Evolutionary conservation across 1,284 basidiomycete genomes (phyloP), one percentile per base, ranked within the genome.

Genomic region (Peniophora sp.): DNA sequence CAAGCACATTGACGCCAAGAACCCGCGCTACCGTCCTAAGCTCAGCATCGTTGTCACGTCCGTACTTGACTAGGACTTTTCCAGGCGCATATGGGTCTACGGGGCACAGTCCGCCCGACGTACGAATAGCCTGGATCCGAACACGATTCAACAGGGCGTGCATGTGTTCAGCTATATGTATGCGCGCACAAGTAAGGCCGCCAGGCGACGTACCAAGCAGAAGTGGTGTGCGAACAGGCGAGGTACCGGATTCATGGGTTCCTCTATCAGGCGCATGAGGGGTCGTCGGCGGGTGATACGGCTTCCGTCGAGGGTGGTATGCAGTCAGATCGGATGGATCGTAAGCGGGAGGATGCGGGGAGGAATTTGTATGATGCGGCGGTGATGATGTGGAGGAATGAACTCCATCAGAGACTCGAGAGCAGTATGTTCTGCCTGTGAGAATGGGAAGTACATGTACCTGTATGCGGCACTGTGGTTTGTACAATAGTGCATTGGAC

Each of bases 121-220:
- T 88, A 87, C 59, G 64, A 83, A 79, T 59, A 64, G 56, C 2
- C 69, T 90, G 27, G 68, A 68, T 6, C 79, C 83, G 0, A 83
- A 92, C 60, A 78, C 79, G 34, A 67, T 88, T 15, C 85, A 88
- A 58, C 74, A 83, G 54, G 83, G 83, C 8, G 77, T 81, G 1
- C 74, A 90, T 58, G 70, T 77, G 43, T 63, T 71, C 12, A 80
- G 79, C 57, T 87, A 89, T 56, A 68, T 85, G 10, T 90, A 85
- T 57, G 85, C 81, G 9, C 76, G 86, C 3, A 85, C 88, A 1
- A 89, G 86, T 5, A 84, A 84, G 62, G 82, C 85, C 0, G 87
- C 89, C 48, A 87, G 84, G 75, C 86, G 0, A 86, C 85, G 0
- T 88, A 88, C 61, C 87, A 87, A 55, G 83, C 85, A 14, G 85